Evolutionary conservation across 176 grass and related monocot species (phyloP).

Genomic region (Rhipidocladum racemiflorum): DNA sequence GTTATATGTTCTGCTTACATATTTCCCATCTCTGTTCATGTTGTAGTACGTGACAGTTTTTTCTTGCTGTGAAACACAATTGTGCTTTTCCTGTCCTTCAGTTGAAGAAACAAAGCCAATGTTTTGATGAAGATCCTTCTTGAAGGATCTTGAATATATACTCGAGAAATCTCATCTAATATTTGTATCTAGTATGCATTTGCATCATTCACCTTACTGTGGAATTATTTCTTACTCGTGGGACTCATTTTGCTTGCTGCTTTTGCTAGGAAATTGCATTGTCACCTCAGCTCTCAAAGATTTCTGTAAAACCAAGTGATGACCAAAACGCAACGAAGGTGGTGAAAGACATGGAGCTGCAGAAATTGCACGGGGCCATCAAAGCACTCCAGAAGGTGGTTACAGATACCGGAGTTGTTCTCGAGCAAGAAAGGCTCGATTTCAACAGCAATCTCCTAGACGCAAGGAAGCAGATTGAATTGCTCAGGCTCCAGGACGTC

Average conservation of each 20-base stretch:
- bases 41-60: neutral
- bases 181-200: neutral
- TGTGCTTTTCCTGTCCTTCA: neutral
- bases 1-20: neutral
- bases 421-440: constrained; percentile 76
- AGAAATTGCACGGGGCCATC: constrained; percentile 66
- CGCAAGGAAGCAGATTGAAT: constrained; percentile 77
- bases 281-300: constrained; percentile 56
- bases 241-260: neutral
- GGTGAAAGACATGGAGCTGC: constrained; percentile 63
- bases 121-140: neutral
- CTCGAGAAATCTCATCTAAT: neutral
- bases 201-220: neutral
- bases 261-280: constrained; percentile 56
- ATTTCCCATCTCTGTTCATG: neutral
- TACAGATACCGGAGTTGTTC: constrained; percentile 57
- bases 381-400: constrained; percentile 79
- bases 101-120: neutral
- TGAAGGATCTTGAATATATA: neutral
- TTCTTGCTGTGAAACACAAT: neutral
- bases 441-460: constrained; percentile 60
- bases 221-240: neutral
- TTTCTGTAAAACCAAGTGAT: constrained; percentile 36
- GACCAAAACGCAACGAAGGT: constrained; percentile 34
- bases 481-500: constrained; percentile 64